Evolutionary conservation across 2,329 filamentous ascomycete genomes (phyloP), one percentile per base, ranked within the genome.

Genomic region (Tolypocladium pustulatum): DNA sequence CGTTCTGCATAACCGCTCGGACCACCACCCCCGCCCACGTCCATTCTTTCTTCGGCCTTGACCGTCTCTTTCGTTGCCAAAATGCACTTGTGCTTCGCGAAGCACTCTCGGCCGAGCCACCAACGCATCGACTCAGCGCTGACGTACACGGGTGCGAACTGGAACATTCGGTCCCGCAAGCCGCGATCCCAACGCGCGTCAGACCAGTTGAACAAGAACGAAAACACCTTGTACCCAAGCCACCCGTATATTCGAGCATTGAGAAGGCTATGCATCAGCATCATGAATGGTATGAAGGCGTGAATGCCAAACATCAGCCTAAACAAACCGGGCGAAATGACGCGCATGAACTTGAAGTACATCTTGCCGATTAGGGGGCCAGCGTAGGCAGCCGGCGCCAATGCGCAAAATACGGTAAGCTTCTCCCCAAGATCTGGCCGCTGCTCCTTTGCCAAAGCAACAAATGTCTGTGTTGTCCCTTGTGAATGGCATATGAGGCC

Each of bases 271-370:
- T 94, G 91, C 80, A 93, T 90, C 7, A 80, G 80, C 86, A 96
- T 90, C 92, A 97, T 97, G 63, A 94, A 79, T 0, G 92, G 92
- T 53, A 97, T 96, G 70, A 97, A 97, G 0, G 90, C 85, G 69
- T 96, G 92, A 46, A 97, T 91, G 20, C 93, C 93, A 68, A 97
- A 97, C 65, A 95, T 82, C 27, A 91, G 68, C 1, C 90, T 81
- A 72, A 96, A 97, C 69, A 91, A 78, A 34, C 73, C 78, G 0
- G 90, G 89, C 0, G 87, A 87, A 56, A 97, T 89, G 56, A 89
- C 75, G 20, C 86, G 83, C 88, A 96, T 93, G 73, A 97, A 93
- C 65, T 91, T 92, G 76, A 97, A 93, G 72, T 95, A 94, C 71
- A 90, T 86, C 70, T 91, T 92, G 55, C 87, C 85, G 57, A 97